Base-by-base conservation (phyloP, 768 basidiomycete genomes). In the Asterophora lycoperdoides region DNA sequence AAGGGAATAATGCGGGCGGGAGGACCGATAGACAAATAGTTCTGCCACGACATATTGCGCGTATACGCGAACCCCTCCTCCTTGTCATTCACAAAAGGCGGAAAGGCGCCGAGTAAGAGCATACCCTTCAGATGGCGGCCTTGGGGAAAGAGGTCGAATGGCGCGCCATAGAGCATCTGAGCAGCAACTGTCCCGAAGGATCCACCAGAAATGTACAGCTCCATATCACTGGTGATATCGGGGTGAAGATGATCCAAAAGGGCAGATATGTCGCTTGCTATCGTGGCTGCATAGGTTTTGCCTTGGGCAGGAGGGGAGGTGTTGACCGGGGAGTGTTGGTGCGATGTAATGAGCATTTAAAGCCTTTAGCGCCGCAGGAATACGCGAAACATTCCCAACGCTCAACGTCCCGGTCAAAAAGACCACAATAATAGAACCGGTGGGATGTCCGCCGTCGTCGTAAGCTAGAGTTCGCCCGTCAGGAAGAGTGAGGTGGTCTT, bases 91-190 rank as follows among this genome's bases (percentile, higher is more conserved):
- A 56, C 60, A 41, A 75, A 67, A 1, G 77, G 76, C 8, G 71
- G 56, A 57, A 73, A 46, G 0, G 76, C 56, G 3, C 58, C 70
- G 20, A 68, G 52, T 37, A 79, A 65, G 20, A 79, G 52, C 52
- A 74, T 60, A 0, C 73, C 71, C 17, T 55, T 62, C 53, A 78
- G 69, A 46, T 61, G 52, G n/a, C 67, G 67, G 20, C 76, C 77
- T 32, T 69, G 64, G 13, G 73, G 72, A 48, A 79, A 79, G 26
- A 57, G 47, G 53, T 71, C 66, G 57, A 75, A 78, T 0, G 76
- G 61, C 0, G 73, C 68, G 2, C 76, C 76, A 41, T 76, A 78
- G 10, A 79, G 48, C 35, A 79, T 77, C 63, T 79, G 77, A 2
- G 76, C 67, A 2, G 74, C 64, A 6, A 68, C 65, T 5, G 70